phyloP scores from a whole-genome alignment of 176 grass and related monocot species.

The Thinopyrum elongatum region DNA sequence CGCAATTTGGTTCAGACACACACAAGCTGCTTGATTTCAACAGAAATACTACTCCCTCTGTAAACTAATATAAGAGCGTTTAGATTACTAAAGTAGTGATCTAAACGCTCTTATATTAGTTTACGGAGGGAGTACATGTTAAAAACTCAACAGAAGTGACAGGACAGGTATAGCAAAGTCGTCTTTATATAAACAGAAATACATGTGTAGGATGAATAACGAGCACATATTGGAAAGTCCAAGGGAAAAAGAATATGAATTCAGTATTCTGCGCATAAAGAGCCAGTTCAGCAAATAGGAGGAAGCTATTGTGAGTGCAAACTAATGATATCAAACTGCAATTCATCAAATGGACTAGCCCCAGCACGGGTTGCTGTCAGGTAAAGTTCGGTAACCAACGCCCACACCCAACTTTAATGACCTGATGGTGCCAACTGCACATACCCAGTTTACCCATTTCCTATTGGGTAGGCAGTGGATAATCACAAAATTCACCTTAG shows the following conservation, averaged over 20 bases:
- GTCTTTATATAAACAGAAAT: neutral
- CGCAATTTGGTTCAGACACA: neutral
- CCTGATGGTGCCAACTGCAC: neutral
- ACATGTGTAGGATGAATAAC: neutral
- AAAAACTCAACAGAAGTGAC: neutral
- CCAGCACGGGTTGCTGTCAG: neutral
- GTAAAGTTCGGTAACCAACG: neutral
- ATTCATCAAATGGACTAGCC: neutral
- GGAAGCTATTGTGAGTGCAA: neutral
- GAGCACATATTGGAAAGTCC: neutral
- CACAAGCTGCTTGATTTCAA: neutral
- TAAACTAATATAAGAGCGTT: too few relatives aligned
- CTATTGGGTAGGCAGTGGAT: neutral
- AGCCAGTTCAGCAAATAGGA: neutral
- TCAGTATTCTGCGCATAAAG: neutral
- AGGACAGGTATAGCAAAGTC: neutral
- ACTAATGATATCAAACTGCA: neutral
- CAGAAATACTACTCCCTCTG: neutral
- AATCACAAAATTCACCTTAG: neutral
- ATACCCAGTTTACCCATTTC: neutral
- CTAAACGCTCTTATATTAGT: too few relatives aligned
- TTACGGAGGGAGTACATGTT: too few relatives aligned
- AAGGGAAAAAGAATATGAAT: neutral
- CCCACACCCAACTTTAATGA: neutral
- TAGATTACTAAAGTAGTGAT: too few relatives aligned